Evolutionary conservation across 2,329 filamentous ascomycete genomes (phyloP), one percentile per base, ranked within the genome.

Genomic region (Pseudogymnoascus pannorum): DNA sequence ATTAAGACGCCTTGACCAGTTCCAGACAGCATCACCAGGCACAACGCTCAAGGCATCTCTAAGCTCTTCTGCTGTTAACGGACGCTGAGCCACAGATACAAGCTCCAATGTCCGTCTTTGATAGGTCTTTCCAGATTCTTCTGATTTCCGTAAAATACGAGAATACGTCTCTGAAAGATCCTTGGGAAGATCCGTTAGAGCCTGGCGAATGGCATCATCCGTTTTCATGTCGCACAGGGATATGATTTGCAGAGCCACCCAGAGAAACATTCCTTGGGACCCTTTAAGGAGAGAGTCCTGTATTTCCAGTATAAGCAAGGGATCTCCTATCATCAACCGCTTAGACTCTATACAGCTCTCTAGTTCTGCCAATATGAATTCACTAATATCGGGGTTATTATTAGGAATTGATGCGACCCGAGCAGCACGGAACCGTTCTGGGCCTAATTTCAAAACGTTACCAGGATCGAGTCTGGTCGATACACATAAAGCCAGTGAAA

Each of bases 221-320:
- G 74, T 75, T 61, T 69, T 68, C 60, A 72, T 72, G 1, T 20
- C 18, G 58, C 74, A 78, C 0, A 76, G 60, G 0, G 70, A 67
- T 9, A 70, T 60, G 5, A 76, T 69, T 59, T 76, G 73, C 1
- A 76, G 65, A 2, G 66, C 67, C 0, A 69, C 73, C 74, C 74
- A 75, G 1, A 75, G 67, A 31, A 76, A 76, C 74, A 76, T 76
- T 14, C 74, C 74, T 16, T 74, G 66, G 0, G 73, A 68, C 1
- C 72, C 69, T 14, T 63, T 48, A 6, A 68, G 12, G 1, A 73
- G 64, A 14, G 62, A 60, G 42, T 72, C 65, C n/a, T 67, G 67
- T 0, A 72, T 71, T 1, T 69, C 64, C 0, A 69, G 44, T 48
- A 72, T 69, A 11, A 73, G 48, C 0, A 60, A 48, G 12, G 70